A percentile compares a stretch with the other conserved stretches of the same genome.
Conservation (phyloP, 75 land plant genomes). For the Pinus tabuliformis region DNA sequence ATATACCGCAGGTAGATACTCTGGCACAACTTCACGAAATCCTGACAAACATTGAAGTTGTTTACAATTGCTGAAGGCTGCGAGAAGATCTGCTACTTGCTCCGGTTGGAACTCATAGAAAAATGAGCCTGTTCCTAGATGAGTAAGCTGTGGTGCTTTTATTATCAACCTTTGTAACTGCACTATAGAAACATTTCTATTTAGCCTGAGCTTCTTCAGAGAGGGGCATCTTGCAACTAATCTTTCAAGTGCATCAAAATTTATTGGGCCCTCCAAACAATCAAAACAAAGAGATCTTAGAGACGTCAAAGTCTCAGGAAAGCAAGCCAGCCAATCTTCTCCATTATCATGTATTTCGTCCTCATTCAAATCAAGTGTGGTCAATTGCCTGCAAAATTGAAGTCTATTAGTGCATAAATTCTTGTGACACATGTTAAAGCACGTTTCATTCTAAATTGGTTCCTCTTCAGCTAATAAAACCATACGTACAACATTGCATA, state of each 20-base stretch:
- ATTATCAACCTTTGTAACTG: constrained; percentile 46
- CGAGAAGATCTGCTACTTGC: constrained; percentile 19
- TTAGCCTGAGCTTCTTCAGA: constrained; percentile 67
- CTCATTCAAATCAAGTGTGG: constrained; percentile 74
- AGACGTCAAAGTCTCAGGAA: constrained; percentile 70
- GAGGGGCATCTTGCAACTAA: constrained; percentile 72
- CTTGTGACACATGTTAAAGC: neutral
- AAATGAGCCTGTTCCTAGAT: constrained; percentile 73
- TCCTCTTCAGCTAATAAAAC: neutral
- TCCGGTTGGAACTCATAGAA: constrained; percentile 15
- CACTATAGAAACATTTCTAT: constrained; percentile 52
- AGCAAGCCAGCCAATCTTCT: constrained; percentile 69
- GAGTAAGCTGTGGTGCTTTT: constrained; percentile 66
- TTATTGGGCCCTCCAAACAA: constrained; percentile 48
- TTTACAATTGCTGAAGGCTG: constrained; percentile 47
- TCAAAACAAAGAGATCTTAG: constrained; percentile 75
- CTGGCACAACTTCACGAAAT: constrained; percentile 58
- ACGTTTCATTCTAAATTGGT: neutral
- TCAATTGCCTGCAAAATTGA: constrained; percentile 44
- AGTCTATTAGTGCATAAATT: neutral
- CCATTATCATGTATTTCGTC: constrained; percentile 53
- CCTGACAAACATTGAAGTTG: constrained; percentile 71
- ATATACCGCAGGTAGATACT: constrained; percentile 46
- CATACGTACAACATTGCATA: neutral
- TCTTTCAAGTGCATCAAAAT: constrained; percentile 54